Base-by-base conservation (phyloP, 148 eudicot species). In the Chenopodium suecicum region DNA sequence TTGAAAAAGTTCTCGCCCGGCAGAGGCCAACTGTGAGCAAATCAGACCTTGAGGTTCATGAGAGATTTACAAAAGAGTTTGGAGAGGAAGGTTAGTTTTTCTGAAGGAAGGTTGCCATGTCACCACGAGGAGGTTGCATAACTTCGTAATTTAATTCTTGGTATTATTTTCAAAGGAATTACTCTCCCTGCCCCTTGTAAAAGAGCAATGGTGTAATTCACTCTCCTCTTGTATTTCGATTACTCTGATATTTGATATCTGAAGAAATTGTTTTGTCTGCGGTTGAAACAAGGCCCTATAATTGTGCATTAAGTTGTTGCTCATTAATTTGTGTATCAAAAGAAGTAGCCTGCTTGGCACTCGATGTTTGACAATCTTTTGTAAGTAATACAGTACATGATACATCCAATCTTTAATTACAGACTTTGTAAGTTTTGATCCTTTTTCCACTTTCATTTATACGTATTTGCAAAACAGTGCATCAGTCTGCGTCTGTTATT, bases 1-100 rank as follows among this genome's bases (percentile, higher is more conserved):
- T 95, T 82, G 98, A 95, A 37, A 93, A 94, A 89, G 99, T 95
- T 60, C 90, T 95, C 19, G 89, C 98, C 10, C 91, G 97, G 76
- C 99, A 95, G 84, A 94, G 86, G 85, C 99, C 98, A 76, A 95
- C 99, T 2, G 99, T 95, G 52, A 95, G 99, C 90, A 94, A 93
- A 90, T 41, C 88, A 2, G 99, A 95, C 85, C 98, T 95, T 70
- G 97, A 94, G 31, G 94, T 94, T 48, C 98, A 95, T 52, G 98
- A 94, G 89, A 90, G 92, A 85, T 95, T 95, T 85, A 95, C 98
- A 4, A 82, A 88, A 83, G 99, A 95, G 85, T 95, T 95, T 73
- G 99, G 99, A 34, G 98, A 95, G 85, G 99, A 95, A 89, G 99
- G 98, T 27, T 88, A 78, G 80, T 37, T 56, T 69, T 77, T 56